Evolutionary conservation across 192 early-diverging fungal species (phyloP).

Genomic region (Entomortierella beljakovae): DNA sequence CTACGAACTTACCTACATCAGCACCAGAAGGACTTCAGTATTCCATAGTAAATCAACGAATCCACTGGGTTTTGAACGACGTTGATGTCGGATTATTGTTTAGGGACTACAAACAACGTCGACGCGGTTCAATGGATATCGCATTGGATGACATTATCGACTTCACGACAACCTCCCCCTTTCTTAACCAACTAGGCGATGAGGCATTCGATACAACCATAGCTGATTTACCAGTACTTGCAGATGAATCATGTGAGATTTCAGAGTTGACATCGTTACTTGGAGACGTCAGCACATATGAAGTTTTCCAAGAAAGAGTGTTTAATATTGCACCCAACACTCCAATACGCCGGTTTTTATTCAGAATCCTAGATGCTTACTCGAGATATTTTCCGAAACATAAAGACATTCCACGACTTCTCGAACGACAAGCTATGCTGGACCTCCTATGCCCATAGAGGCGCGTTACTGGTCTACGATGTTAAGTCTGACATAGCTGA

Average conservation of each 20-base stretch:
- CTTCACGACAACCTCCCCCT: constrained; percentile 16
- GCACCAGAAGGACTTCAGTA: constrained; percentile 19
- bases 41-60: constrained; percentile 17
- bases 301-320: constrained; percentile 19
- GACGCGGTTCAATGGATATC: constrained; percentile 21
- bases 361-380: constrained; percentile 12
- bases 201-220: constrained; percentile 6
- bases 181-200: constrained; percentile 1
- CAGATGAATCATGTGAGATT: constrained; percentile 6
- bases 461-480: constrained; percentile 15
- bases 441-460: constrained; percentile 16
- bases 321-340: constrained; percentile 21
- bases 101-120: constrained; percentile 21
- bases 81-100: constrained; percentile 29
- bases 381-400: constrained; percentile 19
- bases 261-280: constrained; percentile 11
- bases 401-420: constrained; percentile 6
- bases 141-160: constrained; percentile 26
- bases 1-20: constrained; percentile 1
- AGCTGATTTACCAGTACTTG: constrained; percentile 10
- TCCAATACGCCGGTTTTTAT: constrained; percentile 28
- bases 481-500: constrained; percentile 26
- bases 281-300: constrained; percentile 17
- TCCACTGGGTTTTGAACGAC: constrained; percentile 6
- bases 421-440: constrained; percentile 32